A percentile compares a stretch with the other conserved stretches of the same genome.
Evolutionary conservation across 108 stramenopile species (phyloP).

Genomic region (Aurantiochytrium sp.): DNA sequence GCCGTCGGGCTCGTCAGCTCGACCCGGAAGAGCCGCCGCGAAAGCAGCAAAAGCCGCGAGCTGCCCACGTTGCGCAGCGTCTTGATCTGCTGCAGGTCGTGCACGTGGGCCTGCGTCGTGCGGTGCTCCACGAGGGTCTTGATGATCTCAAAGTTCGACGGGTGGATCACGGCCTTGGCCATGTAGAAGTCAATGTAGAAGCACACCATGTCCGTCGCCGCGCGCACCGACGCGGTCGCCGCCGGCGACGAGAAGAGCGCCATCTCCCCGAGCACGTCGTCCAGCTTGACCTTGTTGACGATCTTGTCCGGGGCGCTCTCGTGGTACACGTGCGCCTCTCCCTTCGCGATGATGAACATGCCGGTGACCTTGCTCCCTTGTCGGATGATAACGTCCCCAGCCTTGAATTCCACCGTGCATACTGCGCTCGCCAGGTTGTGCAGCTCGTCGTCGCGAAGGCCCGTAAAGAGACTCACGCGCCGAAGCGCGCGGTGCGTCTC

Average conservation of each 20-base stretch:
- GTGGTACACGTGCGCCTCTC: background rate
- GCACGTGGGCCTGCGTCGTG: background rate
- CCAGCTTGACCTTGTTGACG: background rate
- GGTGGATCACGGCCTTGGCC: slow-evolving; percentile 5
- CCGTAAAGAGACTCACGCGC: background rate
- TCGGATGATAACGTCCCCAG: background rate
- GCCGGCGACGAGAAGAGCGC: background rate
- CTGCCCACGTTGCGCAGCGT: background rate
- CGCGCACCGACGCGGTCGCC: background rate
- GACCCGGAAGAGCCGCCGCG: background rate
- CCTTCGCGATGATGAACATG: background rate
- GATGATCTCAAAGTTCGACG: slow-evolving; percentile 8
- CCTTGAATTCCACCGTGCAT: background rate
- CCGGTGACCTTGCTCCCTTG: slow-evolving; percentile 7
- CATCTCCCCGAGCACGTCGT: background rate
- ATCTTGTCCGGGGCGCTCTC: background rate
- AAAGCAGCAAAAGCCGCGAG: background rate
- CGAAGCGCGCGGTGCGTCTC: background rate
- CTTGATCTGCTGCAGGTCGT: background rate
- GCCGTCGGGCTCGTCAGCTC: background rate
- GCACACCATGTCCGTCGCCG: background rate
- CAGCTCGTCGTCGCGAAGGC: background rate
- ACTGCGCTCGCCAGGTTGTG: background rate
- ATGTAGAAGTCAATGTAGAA: slow-evolving; percentile 6
- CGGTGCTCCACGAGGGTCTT: background rate